Evolutionary conservation across 805 yeast species (phyloP).

Genomic region (Candida schatavii): DNA sequence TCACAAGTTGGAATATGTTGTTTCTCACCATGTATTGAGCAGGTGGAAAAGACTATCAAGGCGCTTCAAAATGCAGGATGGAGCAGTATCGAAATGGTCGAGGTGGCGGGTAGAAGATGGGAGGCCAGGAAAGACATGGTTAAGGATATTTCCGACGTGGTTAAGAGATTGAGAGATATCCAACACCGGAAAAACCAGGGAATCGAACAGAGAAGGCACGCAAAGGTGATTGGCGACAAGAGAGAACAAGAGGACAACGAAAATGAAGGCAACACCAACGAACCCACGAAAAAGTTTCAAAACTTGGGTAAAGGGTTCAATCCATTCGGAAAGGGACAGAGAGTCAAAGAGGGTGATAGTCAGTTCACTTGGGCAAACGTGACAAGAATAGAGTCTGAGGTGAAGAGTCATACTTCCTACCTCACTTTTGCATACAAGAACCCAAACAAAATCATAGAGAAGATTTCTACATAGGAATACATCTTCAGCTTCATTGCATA

Average conservation of each 20-base stretch:
- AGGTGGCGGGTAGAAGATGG: conserved; percentile 79
- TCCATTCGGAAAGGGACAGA: conserved; percentile 89
- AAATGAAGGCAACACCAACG: neutral
- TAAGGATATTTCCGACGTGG: conserved; percentile 70
- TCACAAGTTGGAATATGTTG: conserved; percentile 77
- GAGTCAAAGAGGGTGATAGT: conserved; percentile 85
- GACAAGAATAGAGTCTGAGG: conserved; percentile 78
- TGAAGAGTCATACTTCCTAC: conserved; percentile 92
- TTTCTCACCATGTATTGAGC: conserved; percentile 97
- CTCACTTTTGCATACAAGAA: conserved; percentile 77
- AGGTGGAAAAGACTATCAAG: conserved; percentile 82
- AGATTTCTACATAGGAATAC: too few species aligned
- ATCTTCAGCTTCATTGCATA: too few species aligned
- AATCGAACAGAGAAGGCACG: conserved; percentile 51
- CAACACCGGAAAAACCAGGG: conserved; percentile 65
- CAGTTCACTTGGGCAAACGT: conserved; percentile 78
- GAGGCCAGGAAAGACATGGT: conserved; percentile 91
- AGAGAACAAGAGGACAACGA: conserved; percentile 12
- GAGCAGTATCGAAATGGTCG: conserved; percentile 88
- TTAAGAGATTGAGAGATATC: conserved; percentile 76
- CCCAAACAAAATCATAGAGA: conserved; percentile 10
- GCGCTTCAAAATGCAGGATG: conserved; percentile 76
- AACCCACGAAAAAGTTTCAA: conserved; percentile 28
- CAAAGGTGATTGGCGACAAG: conserved; percentile 26
- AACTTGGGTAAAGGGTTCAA: conserved; percentile 56